These are phyloP conservation scores for Garcia nutans DNA, from an alignment of 345 rosid genomes.

Conservation along the genomic window DNA sequence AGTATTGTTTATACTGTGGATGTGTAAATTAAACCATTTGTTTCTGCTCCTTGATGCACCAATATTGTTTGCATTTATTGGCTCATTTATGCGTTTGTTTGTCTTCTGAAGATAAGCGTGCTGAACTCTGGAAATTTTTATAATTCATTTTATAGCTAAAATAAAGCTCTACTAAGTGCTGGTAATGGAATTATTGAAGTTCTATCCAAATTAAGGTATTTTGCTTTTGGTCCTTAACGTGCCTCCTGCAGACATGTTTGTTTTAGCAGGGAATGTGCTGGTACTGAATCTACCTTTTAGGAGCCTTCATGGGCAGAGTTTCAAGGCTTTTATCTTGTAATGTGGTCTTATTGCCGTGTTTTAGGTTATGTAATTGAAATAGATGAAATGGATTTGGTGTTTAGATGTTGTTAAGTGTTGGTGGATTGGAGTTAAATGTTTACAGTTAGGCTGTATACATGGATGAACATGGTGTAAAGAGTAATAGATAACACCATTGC, in stretches of 20 bases:
- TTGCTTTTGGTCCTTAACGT: background rate
- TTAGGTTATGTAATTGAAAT: background rate
- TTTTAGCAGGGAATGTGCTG: background rate
- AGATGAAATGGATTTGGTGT: background rate
- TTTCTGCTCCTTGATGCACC: background rate
- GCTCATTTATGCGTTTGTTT: too few relatives aligned
- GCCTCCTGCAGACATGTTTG: background rate
- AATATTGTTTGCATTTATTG: too few relatives aligned
- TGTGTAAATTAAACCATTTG: background rate
- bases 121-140: background rate
- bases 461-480: background rate
- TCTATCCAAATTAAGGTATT: background rate
- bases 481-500: background rate
- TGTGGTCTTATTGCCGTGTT: background rate
- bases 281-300: background rate
- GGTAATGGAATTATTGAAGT: background rate
- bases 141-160: background rate
- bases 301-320: too few relatives aligned
- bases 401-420: background rate
- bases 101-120: background rate
- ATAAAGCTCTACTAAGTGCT: too few relatives aligned
- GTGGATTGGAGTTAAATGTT: background rate
- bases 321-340: background rate
- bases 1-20: background rate
- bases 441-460: background rate